Base-by-base conservation (phyloP, 2,329 filamentous ascomycete genomes). In the Exutisphaerella laricina region DNA sequence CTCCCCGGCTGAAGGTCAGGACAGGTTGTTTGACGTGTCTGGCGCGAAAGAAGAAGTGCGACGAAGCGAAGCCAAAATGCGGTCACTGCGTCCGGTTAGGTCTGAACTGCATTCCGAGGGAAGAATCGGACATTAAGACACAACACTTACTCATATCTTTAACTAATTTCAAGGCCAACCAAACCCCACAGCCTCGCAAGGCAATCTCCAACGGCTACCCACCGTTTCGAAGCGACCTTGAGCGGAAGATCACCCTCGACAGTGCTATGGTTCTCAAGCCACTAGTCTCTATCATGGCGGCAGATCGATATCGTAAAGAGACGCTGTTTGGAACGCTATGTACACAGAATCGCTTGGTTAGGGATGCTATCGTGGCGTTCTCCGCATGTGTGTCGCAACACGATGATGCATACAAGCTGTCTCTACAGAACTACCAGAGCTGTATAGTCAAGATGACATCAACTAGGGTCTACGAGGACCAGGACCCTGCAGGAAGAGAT, bases 1-100 rank as follows among this genome's bases (percentile, higher is more conserved):
- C 37, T 20, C 34, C 10, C 10, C 42, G 29, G 28, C 22, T 48
- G 13, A 52, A 48, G 31, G 42, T 89, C 17, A 96, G 95, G 68
- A 95, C 88, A 5, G 88, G 88, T 21, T 96, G 88, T 64, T 78
- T 92, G 66, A 96, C 89, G 3, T 96, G 89, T 63, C 77, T 89
- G 47, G 80, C 81, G 62, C 77, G 89, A 45, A 95, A 95, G 75
- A 96, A 95, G 79, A 95, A 95, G 68, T 96, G 89, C 60, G 89
- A 96, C 61, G 90, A 96, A 70, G 78, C 78, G 41, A 89, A 94
- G 64, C 89, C 89, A 25, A 82, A 88, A 66, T 96, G 89, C 68
- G 85, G 83, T 62, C 96, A 96, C 59, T 97, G 90, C 66, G 74
- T 84, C 44, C 84, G 87, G 14, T 42, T 53, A 8, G 34, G 41